phyloP scores from a whole-genome alignment of 1,139 yeast genomes.

The Diutina neorugosa region DNA sequence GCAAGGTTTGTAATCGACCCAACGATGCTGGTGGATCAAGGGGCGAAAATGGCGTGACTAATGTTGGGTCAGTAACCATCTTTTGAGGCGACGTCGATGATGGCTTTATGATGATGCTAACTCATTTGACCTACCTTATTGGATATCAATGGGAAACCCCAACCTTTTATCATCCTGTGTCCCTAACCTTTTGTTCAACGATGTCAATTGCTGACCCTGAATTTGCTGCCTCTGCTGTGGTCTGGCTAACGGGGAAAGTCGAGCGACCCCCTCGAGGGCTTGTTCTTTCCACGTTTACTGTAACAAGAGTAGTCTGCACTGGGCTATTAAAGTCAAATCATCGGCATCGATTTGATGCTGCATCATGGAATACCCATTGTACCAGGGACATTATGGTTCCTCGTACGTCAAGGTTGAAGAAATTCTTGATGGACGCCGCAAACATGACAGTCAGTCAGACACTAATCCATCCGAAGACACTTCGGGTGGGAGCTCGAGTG shows the following conservation, averaged over 20 bases:
- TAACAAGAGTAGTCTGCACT: background rate
- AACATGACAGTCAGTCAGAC: background rate
- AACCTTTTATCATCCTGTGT: no score
- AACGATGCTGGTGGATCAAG: no score
- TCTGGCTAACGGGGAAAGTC: background rate
- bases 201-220: background rate
- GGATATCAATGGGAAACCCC: no score
- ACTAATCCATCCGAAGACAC: background rate
- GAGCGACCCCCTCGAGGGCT: background rate
- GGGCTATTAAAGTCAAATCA: background rate
- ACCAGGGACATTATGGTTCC: background rate
- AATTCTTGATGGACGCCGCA: background rate
- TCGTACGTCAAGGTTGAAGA: background rate
- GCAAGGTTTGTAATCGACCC: no score
- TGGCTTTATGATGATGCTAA: no score
- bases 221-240: background rate
- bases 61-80: no score
- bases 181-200: no score
- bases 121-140: no score
- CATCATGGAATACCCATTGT: background rate
- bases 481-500: no score
- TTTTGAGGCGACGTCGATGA: no score
- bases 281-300: background rate
- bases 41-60: no score
- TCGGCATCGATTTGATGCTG: background rate